Conservation (phyloP, 371 early-diverging fungal species). For the Phascolomyces articulosus region DNA sequence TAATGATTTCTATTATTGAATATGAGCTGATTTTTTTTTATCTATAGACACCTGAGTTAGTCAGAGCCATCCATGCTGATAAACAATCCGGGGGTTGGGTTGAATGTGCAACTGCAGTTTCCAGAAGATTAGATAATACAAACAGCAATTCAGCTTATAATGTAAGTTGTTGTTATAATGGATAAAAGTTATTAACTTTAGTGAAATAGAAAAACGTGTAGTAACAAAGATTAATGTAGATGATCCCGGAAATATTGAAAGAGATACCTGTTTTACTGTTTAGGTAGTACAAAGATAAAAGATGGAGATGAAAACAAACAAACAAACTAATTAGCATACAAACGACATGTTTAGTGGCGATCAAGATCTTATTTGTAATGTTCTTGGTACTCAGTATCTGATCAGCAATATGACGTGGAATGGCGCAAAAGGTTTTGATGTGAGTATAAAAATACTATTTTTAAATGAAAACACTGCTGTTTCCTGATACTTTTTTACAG, state of each 20-base stretch:
- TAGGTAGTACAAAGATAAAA: too few relatives aligned
- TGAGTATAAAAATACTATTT: too few relatives aligned
- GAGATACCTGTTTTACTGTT: constrained; percentile 62
- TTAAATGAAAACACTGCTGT: too few relatives aligned
- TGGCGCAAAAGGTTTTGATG: constrained; percentile 68
- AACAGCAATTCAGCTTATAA: constrained; percentile 47
- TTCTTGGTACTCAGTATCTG: constrained; percentile 70
- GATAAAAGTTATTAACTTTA: neutral
- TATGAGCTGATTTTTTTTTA: neutral
- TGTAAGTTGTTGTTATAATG: constrained; percentile 26
- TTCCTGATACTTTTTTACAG: too few relatives aligned
- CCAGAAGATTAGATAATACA: constrained; percentile 48
- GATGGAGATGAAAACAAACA: too few relatives aligned
- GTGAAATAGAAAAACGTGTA: neutral
- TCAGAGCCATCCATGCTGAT: constrained; percentile 62
- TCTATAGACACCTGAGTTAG: constrained; percentile 55
- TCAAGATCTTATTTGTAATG: constrained; percentile 83
- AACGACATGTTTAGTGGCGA: constrained; percentile 79
- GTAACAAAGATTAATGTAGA: constrained; percentile 10
- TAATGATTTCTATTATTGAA: neutral
- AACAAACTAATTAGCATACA: too few relatives aligned
- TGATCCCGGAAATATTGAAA: constrained; percentile 58
- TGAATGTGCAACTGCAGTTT: constrained; percentile 68
- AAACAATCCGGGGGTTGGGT: constrained; percentile 54
- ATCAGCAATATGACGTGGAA: constrained; percentile 78